Conservation (phyloP, 2,329 filamentous ascomycete species). For the Colletotrichum scovillei region DNA sequence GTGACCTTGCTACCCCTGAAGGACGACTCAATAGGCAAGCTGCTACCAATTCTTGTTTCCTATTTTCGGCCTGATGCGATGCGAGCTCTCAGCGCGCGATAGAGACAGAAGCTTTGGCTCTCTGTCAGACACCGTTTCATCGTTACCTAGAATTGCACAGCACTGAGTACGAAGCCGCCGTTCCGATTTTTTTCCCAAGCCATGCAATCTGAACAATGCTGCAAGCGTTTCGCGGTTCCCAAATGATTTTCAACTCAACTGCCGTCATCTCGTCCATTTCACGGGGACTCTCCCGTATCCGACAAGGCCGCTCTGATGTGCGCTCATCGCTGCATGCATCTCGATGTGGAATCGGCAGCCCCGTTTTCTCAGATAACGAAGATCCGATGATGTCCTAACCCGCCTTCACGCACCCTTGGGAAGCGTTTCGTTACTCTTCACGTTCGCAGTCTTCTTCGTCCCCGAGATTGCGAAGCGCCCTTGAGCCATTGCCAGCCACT, state of each 20-base stretch:
- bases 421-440: neutral
- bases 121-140: constrained; percentile 32
- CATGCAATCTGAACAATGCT: neutral
- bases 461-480: neutral
- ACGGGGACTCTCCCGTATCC: neutral
- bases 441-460: neutral
- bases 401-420: neutral
- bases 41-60: constrained; percentile 19
- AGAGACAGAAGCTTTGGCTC: constrained; percentile 4
- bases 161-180: neutral
- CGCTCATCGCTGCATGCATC: neutral
- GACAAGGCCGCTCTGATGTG: neutral
- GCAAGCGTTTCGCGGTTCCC: neutral
- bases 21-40: neutral
- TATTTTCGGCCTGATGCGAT: constrained; percentile 27
- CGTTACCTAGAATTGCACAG: neutral
- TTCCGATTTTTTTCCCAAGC: neutral
- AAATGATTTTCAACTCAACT: neutral
- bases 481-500: constrained; percentile 1
- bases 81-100: neutral
- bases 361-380: neutral
- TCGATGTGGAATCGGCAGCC: neutral
- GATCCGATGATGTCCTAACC: neutral
- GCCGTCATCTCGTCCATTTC: constrained; percentile 1
- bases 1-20: neutral